A percentile compares a stretch with the other conserved stretches of the same genome.
Conservation (phyloP, 768 basidiomycete species). For the Kwoniella mangroviensis region DNA sequence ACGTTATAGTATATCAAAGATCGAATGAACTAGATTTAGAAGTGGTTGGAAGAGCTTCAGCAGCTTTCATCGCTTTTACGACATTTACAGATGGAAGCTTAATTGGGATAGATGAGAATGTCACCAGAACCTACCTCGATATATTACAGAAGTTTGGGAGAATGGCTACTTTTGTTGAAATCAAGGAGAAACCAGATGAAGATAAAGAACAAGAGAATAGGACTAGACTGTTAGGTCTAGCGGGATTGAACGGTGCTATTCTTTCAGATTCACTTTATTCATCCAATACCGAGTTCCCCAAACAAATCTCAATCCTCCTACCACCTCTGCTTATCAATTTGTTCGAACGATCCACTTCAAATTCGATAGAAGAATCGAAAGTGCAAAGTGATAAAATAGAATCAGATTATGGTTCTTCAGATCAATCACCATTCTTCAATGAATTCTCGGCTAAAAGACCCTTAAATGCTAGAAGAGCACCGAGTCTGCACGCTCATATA, state of each 20-base stretch:
- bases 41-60: constrained; percentile 65
- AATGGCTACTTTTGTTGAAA: constrained; percentile 63
- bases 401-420: constrained; percentile 63
- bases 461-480: constrained; percentile 76
- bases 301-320: constrained; percentile 73
- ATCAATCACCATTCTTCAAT: constrained; percentile 72
- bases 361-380: constrained; percentile 64
- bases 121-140: constrained; percentile 73
- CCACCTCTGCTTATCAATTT: constrained; percentile 73
- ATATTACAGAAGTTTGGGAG: constrained; percentile 70
- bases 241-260: constrained; percentile 76
- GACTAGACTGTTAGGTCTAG: constrained; percentile 81
- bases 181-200: constrained; percentile 54
- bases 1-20: constrained; percentile 49
- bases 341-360: constrained; percentile 63
- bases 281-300: constrained; percentile 71
- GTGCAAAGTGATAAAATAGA: constrained; percentile 72
- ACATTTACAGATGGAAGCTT: constrained; percentile 86
- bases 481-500: constrained; percentile 84
- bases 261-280: constrained; percentile 83
- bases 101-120: constrained; percentile 73
- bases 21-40: constrained; percentile 52
- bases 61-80: constrained; percentile 87
- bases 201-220: constrained; percentile 78
- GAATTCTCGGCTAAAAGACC: constrained; percentile 80